Base-by-base conservation (phyloP, 2,329 filamentous ascomycete species). In the Epichloe sylvatica region DNA sequence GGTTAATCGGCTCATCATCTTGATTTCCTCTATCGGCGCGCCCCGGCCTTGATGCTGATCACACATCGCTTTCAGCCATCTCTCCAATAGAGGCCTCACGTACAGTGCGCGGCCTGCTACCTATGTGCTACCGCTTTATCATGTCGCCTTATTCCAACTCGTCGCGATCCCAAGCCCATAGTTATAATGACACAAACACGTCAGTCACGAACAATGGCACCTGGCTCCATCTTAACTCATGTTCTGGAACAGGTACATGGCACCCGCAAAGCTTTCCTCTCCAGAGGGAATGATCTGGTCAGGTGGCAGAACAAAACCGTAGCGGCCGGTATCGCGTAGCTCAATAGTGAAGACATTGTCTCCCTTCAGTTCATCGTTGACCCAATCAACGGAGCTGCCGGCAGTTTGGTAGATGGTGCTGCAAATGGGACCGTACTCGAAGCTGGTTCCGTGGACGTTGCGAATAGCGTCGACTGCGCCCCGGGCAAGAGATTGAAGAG, bases 371-470 rank as follows among this genome's bases (percentile, higher is more conserved):
- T 71, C 64, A 44, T 72, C 71, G 19, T 60, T 59, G 43, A 66
- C 65, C 51, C 70, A 75, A 59, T 76, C 73, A 21, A 70, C 67
- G 43, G 66, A 70, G 49, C 60, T 67, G 21, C 71, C 71, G 0
- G 67, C 65, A 0, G 77, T 75, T 54, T 75, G 70, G 62, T 83
- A 83, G 54, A 83, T 78, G 33, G 77, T 81, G 40, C 64, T 64
- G 62, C 80, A 83, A 53, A 78, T 75, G 2, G 77, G 73, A 0
- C 75, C 74, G 43, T 72, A 67, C 13, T 59, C 47, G 56, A 69
- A 74, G 3, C 50, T 49, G 9, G 62, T 61, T 21, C 70, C 70
- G 49, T 71, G 64, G 15, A 70, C 63, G 1, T 58, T 56, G 21
- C 57, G 64, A 57, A 83, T 75, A 21, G 77, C 78, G 2, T 69